A percentile compares a stretch with the other conserved stretches of the same genome.
Conservation (phyloP, 1,284 basidiomycete species). For the Pseudozyma thailandica region DNA sequence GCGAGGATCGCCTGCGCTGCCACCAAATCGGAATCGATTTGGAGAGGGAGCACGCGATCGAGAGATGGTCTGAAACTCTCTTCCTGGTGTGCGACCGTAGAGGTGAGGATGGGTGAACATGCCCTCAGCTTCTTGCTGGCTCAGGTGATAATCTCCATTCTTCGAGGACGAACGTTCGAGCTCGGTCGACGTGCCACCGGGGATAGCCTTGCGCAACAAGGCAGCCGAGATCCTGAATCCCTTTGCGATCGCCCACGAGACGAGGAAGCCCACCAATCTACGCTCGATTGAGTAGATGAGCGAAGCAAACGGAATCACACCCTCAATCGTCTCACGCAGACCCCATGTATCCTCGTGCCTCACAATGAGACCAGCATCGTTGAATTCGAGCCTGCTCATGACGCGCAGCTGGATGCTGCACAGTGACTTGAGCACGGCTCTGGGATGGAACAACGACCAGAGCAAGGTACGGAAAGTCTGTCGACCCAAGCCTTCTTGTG, state of each 20-base stretch:
- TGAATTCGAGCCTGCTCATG: conserved; percentile 67
- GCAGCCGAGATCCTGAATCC: conserved; percentile 56
- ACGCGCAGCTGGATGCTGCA: conserved; percentile 65
- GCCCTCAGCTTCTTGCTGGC: conserved; percentile 40
- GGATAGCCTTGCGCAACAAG: conserved; percentile 41
- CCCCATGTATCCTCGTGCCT: conserved; percentile 68
- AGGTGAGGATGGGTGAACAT: conserved; percentile 40
- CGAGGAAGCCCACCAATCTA: conserved; percentile 58
- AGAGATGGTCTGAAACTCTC: conserved; percentile 57
- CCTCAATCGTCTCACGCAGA: conserved; percentile 65
- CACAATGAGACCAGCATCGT: conserved; percentile 66
- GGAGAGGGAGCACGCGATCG: conserved; percentile 58
- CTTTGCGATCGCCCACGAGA: conserved; percentile 59
- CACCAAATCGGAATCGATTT: conserved; percentile 51
- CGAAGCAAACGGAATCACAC: conserved; percentile 62
- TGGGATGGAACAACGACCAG: conserved; percentile 59
- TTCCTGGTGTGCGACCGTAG: conserved; percentile 8
- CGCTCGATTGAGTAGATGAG: conserved; percentile 61
- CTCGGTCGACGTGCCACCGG: conserved; percentile 20
- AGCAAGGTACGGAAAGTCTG: conserved; percentile 55
- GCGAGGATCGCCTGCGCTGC: conserved; percentile 10
- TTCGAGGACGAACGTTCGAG: conserved; percentile 13
- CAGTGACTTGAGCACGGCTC: conserved; percentile 53
- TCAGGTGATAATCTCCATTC: conserved; percentile 17
- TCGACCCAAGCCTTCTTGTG: conserved; percentile 59